Evolutionary conservation across 176 grass and related monocot species (phyloP).

Genomic region (Lolium perenne): DNA sequence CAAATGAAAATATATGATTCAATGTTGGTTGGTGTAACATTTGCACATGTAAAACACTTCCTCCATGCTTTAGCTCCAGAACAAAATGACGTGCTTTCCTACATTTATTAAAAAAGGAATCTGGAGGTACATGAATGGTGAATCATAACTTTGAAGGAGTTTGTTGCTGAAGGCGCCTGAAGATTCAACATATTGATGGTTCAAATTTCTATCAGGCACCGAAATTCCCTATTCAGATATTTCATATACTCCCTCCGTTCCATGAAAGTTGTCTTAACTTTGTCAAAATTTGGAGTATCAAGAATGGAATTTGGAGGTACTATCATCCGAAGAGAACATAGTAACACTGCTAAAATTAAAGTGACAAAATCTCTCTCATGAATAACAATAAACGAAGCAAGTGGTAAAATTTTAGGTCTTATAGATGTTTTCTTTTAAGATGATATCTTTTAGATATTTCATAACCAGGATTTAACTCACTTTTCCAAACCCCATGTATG

Average conservation of each 20-base stretch:
- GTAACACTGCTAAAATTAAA: not conserved
- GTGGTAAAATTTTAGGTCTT: not conserved
- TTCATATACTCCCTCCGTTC: not conserved
- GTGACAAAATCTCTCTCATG: not conserved
- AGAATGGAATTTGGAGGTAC: not conserved
- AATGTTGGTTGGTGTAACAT: constrained; percentile 26
- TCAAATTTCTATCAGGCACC: not conserved
- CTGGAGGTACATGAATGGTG: constrained; percentile 20
- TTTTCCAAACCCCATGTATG: constrained; percentile 25
- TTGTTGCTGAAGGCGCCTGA: not conserved
- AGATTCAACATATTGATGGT: constrained; percentile 23
- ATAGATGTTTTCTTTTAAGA: not conserved
- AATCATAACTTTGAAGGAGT: constrained; percentile 15
- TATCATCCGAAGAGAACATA: not conserved
- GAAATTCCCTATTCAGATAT: not conserved
- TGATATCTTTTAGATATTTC: not conserved
- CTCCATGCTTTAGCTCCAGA: not conserved
- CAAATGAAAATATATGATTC: constrained; percentile 10
- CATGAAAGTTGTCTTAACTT: too few species aligned
- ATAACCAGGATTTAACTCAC: not conserved
- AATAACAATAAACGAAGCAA: not conserved
- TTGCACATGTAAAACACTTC: constrained; percentile 27
- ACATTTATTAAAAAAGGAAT: constrained; percentile 22
- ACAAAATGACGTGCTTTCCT: constrained; percentile 8
- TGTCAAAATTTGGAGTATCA: not conserved